Conservation (phyloP, 805 yeast species). For the Saccharomycopsis vini region DNA sequence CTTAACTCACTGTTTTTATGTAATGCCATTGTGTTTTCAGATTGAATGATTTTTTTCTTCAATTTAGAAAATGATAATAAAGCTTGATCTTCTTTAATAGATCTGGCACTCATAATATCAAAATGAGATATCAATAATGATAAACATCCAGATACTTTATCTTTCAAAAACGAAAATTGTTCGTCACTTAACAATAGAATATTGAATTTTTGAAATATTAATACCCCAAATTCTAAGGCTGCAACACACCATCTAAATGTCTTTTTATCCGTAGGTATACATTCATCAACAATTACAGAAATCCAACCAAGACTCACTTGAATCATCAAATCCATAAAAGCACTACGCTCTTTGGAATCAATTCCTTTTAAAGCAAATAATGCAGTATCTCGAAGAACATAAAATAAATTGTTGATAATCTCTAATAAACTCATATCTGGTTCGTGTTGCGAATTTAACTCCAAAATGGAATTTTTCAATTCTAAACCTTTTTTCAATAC, state of each 20-base stretch:
- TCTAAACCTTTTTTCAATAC: slow-evolving; percentile 12
- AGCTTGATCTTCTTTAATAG: slow-evolving; percentile 43
- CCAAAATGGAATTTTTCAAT: slow-evolving; percentile 10
- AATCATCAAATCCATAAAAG: slow-evolving; percentile 34
- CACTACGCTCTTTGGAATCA: slow-evolving; percentile 6
- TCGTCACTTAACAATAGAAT: slow-evolving; percentile 71
- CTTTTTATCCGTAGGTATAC: slow-evolving; percentile 82
- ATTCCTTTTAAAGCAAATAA: slow-evolving; percentile 9
- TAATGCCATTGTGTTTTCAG: slow-evolving; percentile 10
- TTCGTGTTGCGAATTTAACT: background rate
- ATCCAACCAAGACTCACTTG: slow-evolving; percentile 84
- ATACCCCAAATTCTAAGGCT: slow-evolving; percentile 94
- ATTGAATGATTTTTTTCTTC: slow-evolving; percentile 13
- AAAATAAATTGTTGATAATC: slow-evolving; percentile 15
- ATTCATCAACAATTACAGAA: slow-evolving; percentile 85
- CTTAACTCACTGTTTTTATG: slow-evolving; percentile 31
- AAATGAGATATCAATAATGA: slow-evolving; percentile 88
- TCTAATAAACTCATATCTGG: slow-evolving; percentile 7
- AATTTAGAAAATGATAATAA: slow-evolving; percentile 15
- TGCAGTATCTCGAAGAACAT: slow-evolving; percentile 14
- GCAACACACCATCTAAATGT: slow-evolving; percentile 95
- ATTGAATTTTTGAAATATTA: slow-evolving; percentile 83
- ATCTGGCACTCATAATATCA: slow-evolving; percentile 96
- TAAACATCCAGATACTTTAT: slow-evolving; percentile 90
- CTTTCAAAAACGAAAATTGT: slow-evolving; percentile 61